Base-by-base conservation (phyloP, 495 filamentous ascomycete genomes). In the Hypomontagnella monticulosa region DNA sequence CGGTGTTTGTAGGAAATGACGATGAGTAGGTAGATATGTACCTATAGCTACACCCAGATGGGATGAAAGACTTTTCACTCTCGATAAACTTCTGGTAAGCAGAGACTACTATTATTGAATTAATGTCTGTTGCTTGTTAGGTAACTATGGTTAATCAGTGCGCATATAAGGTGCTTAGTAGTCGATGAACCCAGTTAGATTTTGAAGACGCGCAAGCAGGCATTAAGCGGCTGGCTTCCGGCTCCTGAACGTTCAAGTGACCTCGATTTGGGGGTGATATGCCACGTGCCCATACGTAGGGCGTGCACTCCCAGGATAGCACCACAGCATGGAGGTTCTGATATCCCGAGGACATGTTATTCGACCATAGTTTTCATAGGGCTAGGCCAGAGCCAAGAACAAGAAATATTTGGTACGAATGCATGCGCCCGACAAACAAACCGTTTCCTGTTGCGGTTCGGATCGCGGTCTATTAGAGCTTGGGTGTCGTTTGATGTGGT, bases 271-370 rank as follows among this genome's bases (percentile, higher is more conserved):
- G 44, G 54, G 32, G 27, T 15, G 10, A 23, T 40, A 55, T 63
- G 65, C 65, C 59, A 63, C 59, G 65, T 68, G 65, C 65, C 34
- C 48, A 16, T 36, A 23, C 15, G 47, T 53, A 67, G 9, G 52
- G 48, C 27, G 41, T 40, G 20, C 6, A 6, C 23, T 27, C 23
- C 2, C 23, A 27, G 46, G 27, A 57, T 56, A 37, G 58, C 42
- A 62, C 53, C 40, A 47, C 58, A 63, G 58, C 44, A 14, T 33
- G 41, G 58, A 15, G 48, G 58, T 61, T 38, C 44, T 58, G 14
- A 47, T 44, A 36, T 43, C 51, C 53, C 47, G 23, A 27, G 6
- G 23, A 6, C 37, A 54, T 61, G 9, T 50, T 51, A 56, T 57
- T 57, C 32, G 51, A 43, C 33, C 55, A 16, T 30, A 15, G 54